Base-by-base conservation (phyloP, 345 rosid species). In the Hypericum androsaemum region DNA sequence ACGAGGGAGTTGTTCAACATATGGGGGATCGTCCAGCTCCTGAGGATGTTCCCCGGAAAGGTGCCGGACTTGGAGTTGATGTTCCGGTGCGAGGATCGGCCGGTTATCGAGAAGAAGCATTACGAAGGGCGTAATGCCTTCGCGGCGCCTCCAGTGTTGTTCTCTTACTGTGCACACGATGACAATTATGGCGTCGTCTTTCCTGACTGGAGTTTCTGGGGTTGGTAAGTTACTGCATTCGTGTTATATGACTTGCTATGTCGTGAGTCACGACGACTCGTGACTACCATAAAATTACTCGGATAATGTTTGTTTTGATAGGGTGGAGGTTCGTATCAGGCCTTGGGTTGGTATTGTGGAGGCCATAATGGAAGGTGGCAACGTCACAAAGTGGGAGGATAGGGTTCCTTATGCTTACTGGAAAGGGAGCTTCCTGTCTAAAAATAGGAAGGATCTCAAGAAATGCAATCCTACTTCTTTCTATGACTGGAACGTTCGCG, bases 21-120 rank as follows among this genome's bases (percentile, higher is more conserved):
- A 43, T 82, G 95, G 97, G 90, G 97, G 0, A 63, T 88, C 0
- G 37, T 84, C 50, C 92, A 88, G 80, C 81, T 84, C 39, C 58
- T 84, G 13, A 73, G 77, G 71, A 56, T 64, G 75, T 88, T 84
- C 59, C 90, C 94, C 0, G 86, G 86, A 7, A 69, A 61, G 48
- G 39, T 82, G 8, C 92, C 95, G 0, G 89, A 84, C 63, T 60
- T 85, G 48, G 95, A 88, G 58, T 64, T 88, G 10, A 57, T 88
- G 86, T 82, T 88, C n/a, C 32, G 75, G 47, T 65, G 81, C 3
- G 51, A 64, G 14, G 84, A 88, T 48, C 61, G 68, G 53, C 88
- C 94, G 5, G 69, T 77, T 39, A 41, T 84, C 37, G 41, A 52
- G 45, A 57, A 69, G 3, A 32, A 39, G 28, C 66, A 78, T 64